These are phyloP conservation scores for Voacanga thouarsii DNA, from an alignment of 257 asterid species.

Conservation along the genomic window DNA sequence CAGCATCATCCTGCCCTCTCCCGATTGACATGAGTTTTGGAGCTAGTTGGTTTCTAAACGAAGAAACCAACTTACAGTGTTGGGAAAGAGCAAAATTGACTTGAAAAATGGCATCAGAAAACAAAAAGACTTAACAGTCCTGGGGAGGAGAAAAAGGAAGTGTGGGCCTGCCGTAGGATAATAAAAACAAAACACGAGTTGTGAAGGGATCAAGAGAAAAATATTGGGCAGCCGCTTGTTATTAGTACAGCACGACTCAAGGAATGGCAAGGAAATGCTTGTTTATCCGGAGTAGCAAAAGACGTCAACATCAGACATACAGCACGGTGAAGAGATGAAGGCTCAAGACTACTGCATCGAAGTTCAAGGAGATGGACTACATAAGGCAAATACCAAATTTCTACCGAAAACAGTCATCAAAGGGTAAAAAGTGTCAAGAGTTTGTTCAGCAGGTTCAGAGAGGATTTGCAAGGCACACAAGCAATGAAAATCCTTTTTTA, in stretches of 20 bases:
- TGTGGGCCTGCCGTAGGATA: constrained; percentile 78
- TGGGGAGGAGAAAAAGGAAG: constrained; percentile 97
- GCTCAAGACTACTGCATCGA: constrained; percentile 82
- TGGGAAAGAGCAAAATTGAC: background rate
- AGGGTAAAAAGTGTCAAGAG: too few species aligned
- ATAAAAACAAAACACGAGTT: constrained; percentile 71
- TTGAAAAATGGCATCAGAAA: constrained; percentile 4
- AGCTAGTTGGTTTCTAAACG: constrained; percentile 70
- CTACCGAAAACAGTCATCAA: background rate
- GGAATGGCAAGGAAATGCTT: constrained; percentile 97
- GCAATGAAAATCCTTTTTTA: background rate
- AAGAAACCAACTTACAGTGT: too few species aligned
- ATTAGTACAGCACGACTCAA: constrained; percentile 95
- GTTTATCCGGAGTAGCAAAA: constrained; percentile 75
- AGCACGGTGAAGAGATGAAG: constrained; percentile 88
- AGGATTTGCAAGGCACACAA: background rate
- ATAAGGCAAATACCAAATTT: constrained; percentile 13
- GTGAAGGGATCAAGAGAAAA: constrained; percentile 96
- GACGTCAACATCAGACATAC: constrained; percentile 78
- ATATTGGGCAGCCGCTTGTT: constrained; percentile 96
- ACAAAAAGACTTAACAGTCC: constrained; percentile 66
- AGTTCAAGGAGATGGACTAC: constrained; percentile 11
- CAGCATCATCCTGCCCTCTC: constrained; percentile 88
- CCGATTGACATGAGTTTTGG: constrained; percentile 77
- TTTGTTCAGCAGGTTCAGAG: background rate